These are phyloP conservation scores for Smallanthus sonchifolius DNA, from an alignment of 129 eudicot species.

Conservation along the genomic window DNA sequence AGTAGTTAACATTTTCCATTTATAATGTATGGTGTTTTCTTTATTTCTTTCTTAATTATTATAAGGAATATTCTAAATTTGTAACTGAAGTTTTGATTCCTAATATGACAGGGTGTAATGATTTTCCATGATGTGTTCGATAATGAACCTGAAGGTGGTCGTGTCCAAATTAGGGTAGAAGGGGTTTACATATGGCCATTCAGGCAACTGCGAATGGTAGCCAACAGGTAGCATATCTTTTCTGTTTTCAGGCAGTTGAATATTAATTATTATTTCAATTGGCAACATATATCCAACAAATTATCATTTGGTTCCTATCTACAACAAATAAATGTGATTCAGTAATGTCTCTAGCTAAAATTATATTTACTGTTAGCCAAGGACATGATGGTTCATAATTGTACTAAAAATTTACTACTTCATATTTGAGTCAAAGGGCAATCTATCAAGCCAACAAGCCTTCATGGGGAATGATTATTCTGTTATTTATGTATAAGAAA, in stretches of 20 bases:
- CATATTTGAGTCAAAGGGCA: not conserved
- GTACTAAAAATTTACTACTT: not conserved
- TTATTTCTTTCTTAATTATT: not conserved
- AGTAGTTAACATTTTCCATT: not conserved
- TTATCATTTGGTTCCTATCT: no score
- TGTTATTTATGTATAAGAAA: not conserved
- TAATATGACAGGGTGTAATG: constrained; percentile 62
- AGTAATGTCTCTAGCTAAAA: not conserved
- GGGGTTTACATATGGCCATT: constrained; percentile 99
- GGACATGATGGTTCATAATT: not conserved
- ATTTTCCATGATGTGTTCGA: constrained; percentile 88
- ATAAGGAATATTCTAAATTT: not conserved
- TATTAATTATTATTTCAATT: not conserved
- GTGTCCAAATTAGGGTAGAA: constrained; percentile 89
- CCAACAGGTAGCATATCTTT: constrained; percentile 56
- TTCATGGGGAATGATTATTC: not conserved
- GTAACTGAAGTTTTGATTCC: not conserved
- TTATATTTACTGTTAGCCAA: not conserved
- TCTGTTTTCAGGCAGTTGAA: not conserved
- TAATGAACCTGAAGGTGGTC: constrained; percentile 70
- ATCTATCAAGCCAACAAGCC: not conserved
- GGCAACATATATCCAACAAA: not conserved
- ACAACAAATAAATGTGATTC: not conserved
- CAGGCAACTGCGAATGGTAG: constrained; percentile 96
- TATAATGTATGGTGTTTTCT: not conserved